Percentiles rank a stretch among this genome's conserved stretches.
phyloP scores from a whole-genome alignment of 176 grass and related monocot species.

The Puccinellia tenuiflora region DNA sequence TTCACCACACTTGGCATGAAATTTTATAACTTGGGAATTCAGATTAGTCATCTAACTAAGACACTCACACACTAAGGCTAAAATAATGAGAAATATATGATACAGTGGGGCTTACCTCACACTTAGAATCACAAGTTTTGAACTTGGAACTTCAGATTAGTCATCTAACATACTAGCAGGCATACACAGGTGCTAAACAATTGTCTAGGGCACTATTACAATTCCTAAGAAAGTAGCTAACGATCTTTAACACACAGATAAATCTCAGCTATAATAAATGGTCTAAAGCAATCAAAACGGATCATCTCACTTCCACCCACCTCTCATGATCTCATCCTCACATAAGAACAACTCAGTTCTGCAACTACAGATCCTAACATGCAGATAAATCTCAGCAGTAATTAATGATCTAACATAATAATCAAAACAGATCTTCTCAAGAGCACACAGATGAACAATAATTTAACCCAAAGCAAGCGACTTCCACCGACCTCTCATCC shows the following conservation, averaged over 20 bases:
- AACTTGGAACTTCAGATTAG: neutral
- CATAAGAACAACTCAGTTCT: too few species aligned
- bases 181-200: neutral
- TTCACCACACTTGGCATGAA: too few species aligned
- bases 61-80: neutral
- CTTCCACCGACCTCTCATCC: too few species aligned
- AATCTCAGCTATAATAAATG: neutral
- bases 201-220: neutral
- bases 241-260: neutral
- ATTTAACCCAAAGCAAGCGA: too few species aligned
- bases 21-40: neutral
- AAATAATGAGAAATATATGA: neutral
- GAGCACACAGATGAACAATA: too few species aligned
- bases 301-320: too few species aligned
- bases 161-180: neutral
- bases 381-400: too few species aligned
- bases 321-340: too few species aligned
- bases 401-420: too few species aligned
- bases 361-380: too few species aligned
- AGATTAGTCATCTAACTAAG: neutral
- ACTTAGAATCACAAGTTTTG: neutral
- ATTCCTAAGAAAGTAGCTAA: neutral
- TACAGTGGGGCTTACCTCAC: neutral
- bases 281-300: neutral
- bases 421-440: too few species aligned